These are phyloP conservation scores for Ogataea wickerhamii DNA, from an alignment of 805 yeast species.

Conservation along the genomic window DNA sequence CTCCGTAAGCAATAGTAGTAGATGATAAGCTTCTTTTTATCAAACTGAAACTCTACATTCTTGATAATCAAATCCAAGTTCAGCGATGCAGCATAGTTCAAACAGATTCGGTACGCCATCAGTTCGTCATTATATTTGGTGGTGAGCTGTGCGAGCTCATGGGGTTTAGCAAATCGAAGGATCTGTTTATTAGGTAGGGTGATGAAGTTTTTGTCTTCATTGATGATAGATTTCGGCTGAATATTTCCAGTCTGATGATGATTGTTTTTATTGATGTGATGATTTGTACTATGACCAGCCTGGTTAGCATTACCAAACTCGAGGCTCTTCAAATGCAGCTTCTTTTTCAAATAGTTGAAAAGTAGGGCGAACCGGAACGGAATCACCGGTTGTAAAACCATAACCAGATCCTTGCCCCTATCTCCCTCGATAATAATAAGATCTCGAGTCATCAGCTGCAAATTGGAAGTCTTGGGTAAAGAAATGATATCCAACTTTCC, in stretches of 20 bases:
- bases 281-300: slow-evolving; percentile 25
- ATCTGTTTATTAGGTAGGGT: slow-evolving; percentile 78
- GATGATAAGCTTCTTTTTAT: slow-evolving; percentile 70
- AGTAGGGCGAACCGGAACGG: slow-evolving; percentile 63
- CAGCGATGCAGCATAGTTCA: slow-evolving; percentile 37
- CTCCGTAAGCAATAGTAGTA: slow-evolving; percentile 64
- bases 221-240: slow-evolving; percentile 35
- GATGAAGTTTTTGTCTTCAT: slow-evolving; percentile 56
- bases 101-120: slow-evolving; percentile 65
- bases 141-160: slow-evolving; percentile 59
- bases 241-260: slow-evolving; percentile 6
- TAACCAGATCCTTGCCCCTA: slow-evolving; percentile 75
- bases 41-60: slow-evolving; percentile 80
- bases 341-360: slow-evolving; percentile 69
- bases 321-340: slow-evolving; percentile 58
- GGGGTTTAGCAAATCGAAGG: slow-evolving; percentile 69
- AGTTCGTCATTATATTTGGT: slow-evolving; percentile 68
- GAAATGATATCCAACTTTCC: slow-evolving; percentile 63
- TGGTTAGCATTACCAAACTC: slow-evolving; percentile 34
- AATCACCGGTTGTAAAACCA: slow-evolving; percentile 64
- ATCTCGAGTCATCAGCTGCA: slow-evolving; percentile 55
- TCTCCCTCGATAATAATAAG: slow-evolving; percentile 80
- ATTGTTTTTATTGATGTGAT: slow-evolving; percentile 10
- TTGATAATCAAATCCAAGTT: slow-evolving; percentile 55
- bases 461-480: slow-evolving; percentile 60